Evolutionary conservation across 257 asterid genomes (phyloP).

Genomic region (Solanum pinnatisectum): DNA sequence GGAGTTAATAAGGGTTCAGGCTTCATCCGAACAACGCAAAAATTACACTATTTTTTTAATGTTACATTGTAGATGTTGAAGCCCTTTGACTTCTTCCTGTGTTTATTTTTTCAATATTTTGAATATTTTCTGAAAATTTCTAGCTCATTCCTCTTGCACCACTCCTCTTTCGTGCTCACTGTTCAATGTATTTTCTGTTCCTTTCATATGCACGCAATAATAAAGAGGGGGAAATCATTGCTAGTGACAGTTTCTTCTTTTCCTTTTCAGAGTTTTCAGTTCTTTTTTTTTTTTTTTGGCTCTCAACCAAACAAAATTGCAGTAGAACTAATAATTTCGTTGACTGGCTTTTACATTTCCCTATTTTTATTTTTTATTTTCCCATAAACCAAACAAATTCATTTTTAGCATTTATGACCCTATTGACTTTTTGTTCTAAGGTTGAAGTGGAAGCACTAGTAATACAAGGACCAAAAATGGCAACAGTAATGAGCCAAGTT

Average conservation of each 20-base stretch:
- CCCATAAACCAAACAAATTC: not conserved
- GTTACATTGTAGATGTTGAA: not conserved
- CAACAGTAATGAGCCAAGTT: constrained; percentile 77
- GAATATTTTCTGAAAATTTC: not conserved
- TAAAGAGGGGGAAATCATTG: constrained; percentile 9
- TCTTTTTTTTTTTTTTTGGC: not conserved
- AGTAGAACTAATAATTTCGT: not conserved
- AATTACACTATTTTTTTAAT: not conserved
- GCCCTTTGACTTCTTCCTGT: too few species aligned
- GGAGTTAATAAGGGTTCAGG: not conserved
- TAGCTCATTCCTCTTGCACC: not conserved
- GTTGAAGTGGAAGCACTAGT: constrained; percentile 92
- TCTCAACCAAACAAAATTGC: not conserved
- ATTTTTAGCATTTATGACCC: not conserved
- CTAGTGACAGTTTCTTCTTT: not conserved
- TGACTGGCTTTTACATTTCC: not conserved
- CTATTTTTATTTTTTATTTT: not conserved
- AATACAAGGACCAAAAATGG: constrained; percentile 73
- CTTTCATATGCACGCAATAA: constrained; percentile 1
- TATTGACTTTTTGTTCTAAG: not conserved
- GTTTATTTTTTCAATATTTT: too few species aligned
- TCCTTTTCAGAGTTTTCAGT: constrained; percentile 14
- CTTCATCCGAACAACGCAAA: not conserved
- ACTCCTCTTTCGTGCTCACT: not conserved
- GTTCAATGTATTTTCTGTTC: not conserved